These are phyloP conservation scores for Cladosporium sp. DNA, from an alignment of 2,329 filamentous ascomycete genomes.

Conservation along the genomic window DNA sequence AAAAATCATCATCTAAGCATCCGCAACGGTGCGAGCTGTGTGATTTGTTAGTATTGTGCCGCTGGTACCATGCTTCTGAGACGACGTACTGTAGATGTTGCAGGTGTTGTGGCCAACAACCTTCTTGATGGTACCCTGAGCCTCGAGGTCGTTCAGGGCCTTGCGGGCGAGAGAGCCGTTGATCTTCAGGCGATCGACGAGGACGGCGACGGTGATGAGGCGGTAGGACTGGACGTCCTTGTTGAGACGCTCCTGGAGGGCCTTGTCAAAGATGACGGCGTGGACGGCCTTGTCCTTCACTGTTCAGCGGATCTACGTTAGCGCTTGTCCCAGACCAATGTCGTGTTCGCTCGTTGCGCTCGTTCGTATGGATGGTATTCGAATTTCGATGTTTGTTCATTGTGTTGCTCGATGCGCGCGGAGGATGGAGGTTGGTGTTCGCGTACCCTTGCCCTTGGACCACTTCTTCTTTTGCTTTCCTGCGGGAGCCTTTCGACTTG, in stretches of 20 bases:
- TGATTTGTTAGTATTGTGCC: neutral
- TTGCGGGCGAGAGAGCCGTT: conserved; percentile 93
- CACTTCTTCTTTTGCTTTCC: conserved; percentile 77
- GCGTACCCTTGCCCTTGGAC: conserved; percentile 52
- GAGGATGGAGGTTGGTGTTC: conserved; percentile 13
- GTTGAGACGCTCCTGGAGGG: conserved; percentile 95
- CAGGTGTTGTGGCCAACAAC: conserved; percentile 94
- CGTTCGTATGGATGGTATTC: neutral
- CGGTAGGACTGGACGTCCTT: conserved; percentile 99
- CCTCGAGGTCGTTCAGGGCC: conserved; percentile 89
- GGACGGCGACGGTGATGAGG: conserved; percentile 95
- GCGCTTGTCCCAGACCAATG: conserved; percentile 5
- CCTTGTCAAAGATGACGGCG: conserved; percentile 98
- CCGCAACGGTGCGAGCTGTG: conserved; percentile 12
- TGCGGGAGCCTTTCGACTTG: conserved; percentile 9
- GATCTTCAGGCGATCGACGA: conserved; percentile 99
- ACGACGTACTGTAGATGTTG: conserved; percentile 87
- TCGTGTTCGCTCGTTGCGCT: conserved; percentile 14
- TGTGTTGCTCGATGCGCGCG: conserved; percentile 4
- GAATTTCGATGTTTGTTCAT: conserved; percentile 12
- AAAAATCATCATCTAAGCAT: conserved; percentile 8
- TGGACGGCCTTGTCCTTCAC: conserved; percentile 99
- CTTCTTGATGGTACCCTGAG: conserved; percentile 98
- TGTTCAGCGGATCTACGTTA: conserved; percentile 41
- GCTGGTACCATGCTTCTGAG: neutral